Conservation (phyloP, 208 protist species). For the Acanthamoeba castellanii region DNA sequence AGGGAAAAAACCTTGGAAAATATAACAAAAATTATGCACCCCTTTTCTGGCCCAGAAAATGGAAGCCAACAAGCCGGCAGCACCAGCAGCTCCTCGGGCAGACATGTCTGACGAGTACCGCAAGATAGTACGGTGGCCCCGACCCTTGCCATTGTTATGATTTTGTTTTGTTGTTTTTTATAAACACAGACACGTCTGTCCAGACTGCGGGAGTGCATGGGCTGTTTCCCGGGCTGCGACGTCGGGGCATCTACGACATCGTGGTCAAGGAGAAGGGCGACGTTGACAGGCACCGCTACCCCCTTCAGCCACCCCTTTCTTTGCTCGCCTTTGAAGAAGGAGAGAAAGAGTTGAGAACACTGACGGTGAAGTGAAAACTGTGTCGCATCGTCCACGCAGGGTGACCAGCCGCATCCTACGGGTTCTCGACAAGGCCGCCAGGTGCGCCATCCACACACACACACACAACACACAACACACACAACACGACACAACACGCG, state of each 20-base stretch:
- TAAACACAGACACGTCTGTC: too few species aligned
- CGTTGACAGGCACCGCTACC: background rate
- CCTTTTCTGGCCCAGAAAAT: too few species aligned
- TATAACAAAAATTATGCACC: too few species aligned
- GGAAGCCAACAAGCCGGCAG: too few species aligned
- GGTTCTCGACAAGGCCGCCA: background rate
- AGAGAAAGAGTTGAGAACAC: too few species aligned
- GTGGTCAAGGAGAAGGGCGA: background rate
- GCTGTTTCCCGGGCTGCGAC: background rate
- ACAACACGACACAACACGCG: too few species aligned
- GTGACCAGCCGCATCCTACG: conserved; percentile 3
- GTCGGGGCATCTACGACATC: background rate
- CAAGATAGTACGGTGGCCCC: background rate
- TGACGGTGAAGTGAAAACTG: too few species aligned
- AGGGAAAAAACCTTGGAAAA: too few species aligned
- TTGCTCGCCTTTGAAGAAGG: background rate
- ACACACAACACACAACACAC: too few species aligned
- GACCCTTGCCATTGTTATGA: background rate
- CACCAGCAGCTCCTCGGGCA: too few species aligned
- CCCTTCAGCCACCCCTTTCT: too few species aligned
- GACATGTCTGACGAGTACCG: background rate
- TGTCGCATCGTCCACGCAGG: background rate
- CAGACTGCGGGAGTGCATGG: background rate
- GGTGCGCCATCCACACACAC: background rate
- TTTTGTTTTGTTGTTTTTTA: too few species aligned